Conservation (phyloP, 2,329 filamentous ascomycete species). For the Fusarium poae region DNA sequence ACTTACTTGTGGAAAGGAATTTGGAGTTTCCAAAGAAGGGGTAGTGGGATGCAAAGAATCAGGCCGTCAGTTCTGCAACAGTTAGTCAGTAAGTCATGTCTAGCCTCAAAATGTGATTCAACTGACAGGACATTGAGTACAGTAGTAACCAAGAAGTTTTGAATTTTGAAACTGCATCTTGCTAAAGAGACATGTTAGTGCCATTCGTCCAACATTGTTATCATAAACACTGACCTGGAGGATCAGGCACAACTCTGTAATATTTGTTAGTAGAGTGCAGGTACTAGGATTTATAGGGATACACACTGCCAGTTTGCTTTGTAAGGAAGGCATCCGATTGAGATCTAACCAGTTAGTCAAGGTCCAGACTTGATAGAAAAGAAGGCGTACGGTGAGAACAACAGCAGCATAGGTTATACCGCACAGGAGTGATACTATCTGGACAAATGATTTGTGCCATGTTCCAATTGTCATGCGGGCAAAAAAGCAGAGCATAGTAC, state of each 20-base stretch:
- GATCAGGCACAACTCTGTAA: slow-evolving; percentile 29
- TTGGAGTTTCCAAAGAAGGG: slow-evolving; percentile 43
- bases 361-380: too few relatives aligned
- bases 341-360: slow-evolving; percentile 25
- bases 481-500: slow-evolving; percentile 50
- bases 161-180: slow-evolving; percentile 36
- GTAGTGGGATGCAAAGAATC: slow-evolving; percentile 39
- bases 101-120: background rate
- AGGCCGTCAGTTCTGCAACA: slow-evolving; percentile 25
- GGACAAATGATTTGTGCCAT: slow-evolving; percentile 42
- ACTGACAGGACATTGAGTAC: slow-evolving; percentile 43
- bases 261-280: rapidly evolving
- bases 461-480: slow-evolving; percentile 48
- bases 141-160: slow-evolving; percentile 39
- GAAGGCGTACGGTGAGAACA: slow-evolving; percentile 35
- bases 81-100: background rate
- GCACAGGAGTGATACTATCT: slow-evolving; percentile 15
- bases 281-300: rapidly evolving
- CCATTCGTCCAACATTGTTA: rapidly evolving
- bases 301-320: slow-evolving; percentile 43
- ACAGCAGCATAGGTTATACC: slow-evolving; percentile 35
- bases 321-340: slow-evolving; percentile 41
- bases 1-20: slow-evolving; percentile 41
- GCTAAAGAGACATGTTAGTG: slow-evolving; percentile 6
- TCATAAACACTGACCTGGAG: slow-evolving; percentile 17